phyloP scores from a whole-genome alignment of 345 rosid genomes.

The Gossypium bickii region DNA sequence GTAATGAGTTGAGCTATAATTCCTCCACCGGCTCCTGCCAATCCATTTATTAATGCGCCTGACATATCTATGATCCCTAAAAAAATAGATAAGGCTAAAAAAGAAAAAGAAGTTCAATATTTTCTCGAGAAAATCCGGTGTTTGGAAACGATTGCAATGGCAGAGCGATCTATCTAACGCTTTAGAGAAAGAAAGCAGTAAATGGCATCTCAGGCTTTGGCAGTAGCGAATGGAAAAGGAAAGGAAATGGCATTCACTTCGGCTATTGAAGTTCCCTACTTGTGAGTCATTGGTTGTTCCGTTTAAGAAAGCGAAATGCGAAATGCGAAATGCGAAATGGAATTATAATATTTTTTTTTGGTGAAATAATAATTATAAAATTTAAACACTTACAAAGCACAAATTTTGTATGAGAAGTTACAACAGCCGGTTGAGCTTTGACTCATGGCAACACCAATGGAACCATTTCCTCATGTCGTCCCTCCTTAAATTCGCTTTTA shows the following conservation, averaged over 20 bases:
- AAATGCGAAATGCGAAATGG: not conserved
- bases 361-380: too few species aligned
- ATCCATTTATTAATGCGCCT: constrained; percentile 90
- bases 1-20: constrained; percentile 94
- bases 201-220: constrained; percentile 23
- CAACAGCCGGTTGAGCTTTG: too few species aligned
- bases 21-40: constrained; percentile 97
- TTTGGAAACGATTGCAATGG: not conserved
- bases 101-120: not conserved
- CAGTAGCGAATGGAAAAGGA: constrained; percentile 4
- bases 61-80: constrained; percentile 48
- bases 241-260: not conserved
- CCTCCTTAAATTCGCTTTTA: too few species aligned
- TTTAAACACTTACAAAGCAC: too few species aligned
- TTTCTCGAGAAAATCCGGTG: constrained; percentile 1
- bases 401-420: too few species aligned
- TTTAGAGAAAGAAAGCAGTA: not conserved
- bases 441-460: too few species aligned
- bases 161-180: not conserved
- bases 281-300: constrained; percentile 5
- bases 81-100: not conserved
- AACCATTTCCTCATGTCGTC: too few species aligned
- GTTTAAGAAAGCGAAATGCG: constrained; percentile 16
- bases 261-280: not conserved
- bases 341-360: not conserved